phyloP scores from a whole-genome alignment of 1,139 yeast species.

The Sugiyamaella paludigena region DNA sequence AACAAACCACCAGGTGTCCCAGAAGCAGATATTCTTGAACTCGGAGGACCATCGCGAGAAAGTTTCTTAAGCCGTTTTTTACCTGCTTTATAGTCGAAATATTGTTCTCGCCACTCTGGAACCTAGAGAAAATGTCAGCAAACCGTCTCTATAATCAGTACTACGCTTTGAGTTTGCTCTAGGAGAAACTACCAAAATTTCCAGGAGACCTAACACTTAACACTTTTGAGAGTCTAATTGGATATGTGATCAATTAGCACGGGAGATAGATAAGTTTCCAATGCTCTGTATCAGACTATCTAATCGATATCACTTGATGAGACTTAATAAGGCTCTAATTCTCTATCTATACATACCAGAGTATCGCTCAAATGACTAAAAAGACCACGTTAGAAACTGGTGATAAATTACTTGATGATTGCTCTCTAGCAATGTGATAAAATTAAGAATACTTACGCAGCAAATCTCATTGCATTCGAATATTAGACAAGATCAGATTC shows the following conservation, averaged over 20 bases:
- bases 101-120: conserved; percentile 86
- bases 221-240: no score
- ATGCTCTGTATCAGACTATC: no score
- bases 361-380: conserved; percentile 36
- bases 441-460: conserved; percentile 19
- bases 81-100: conserved; percentile 70
- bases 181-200: no score
- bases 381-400: conserved; percentile 10
- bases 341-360: conserved; percentile 31
- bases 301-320: no score
- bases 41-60: conserved; percentile 6
- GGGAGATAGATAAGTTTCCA: no score
- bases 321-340: no score
- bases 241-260: no score
- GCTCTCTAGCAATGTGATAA: neutral
- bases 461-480: conserved; percentile 34
- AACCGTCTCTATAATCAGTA: neutral
- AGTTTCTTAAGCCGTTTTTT: conserved; percentile 56
- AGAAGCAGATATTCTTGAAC: neutral
- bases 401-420: neutral
- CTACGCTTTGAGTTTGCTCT: no score
- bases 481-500: no score
- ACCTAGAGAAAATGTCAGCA: conserved; percentile 40
- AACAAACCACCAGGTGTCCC: conserved; percentile 5
- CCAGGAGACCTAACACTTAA: no score